Conservation (phyloP, 306 rosid species). For the Macrotyloma uniflorum region DNA sequence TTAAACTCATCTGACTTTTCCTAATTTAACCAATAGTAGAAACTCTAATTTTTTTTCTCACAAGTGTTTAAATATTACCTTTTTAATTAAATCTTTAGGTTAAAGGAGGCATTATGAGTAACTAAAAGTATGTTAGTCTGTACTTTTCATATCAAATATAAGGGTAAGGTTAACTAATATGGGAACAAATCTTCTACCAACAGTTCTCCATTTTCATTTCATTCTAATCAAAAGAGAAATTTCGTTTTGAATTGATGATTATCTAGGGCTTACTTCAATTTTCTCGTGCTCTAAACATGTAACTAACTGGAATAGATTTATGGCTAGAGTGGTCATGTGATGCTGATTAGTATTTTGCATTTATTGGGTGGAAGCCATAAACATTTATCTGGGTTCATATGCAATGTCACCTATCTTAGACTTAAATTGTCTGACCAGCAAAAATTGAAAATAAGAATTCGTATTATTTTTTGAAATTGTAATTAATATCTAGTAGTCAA, state of each 20-base stretch:
- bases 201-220: constrained; percentile 9
- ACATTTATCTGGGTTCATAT: constrained; percentile 23
- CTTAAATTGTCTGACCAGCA: constrained; percentile 3
- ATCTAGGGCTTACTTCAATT: constrained; percentile 3
- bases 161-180: constrained; percentile 5
- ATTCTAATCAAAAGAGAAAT: constrained; percentile 2
- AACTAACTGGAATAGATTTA: not conserved
- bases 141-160: constrained; percentile 1
- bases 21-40: constrained; percentile 14
- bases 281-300: not conserved
- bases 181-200: constrained; percentile 13
- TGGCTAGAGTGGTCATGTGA: not conserved
- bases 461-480: constrained; percentile 8
- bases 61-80: not conserved
- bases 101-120: not conserved
- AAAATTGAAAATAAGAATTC: constrained; percentile 4
- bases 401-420: constrained; percentile 13
- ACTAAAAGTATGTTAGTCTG: not conserved
- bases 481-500: constrained; percentile 13
- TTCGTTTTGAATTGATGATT: constrained; percentile 4
- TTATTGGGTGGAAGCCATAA: constrained; percentile 19
- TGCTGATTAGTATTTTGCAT: not conserved
- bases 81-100: constrained; percentile 12
- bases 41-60: constrained; percentile 17
- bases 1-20: constrained; percentile 24